Percentiles rank a stretch among this genome's conserved stretches.
These are phyloP conservation scores for Botrytis paeoniae DNA, from an alignment of 2,329 filamentous ascomycete species.

Conservation along the genomic window DNA sequence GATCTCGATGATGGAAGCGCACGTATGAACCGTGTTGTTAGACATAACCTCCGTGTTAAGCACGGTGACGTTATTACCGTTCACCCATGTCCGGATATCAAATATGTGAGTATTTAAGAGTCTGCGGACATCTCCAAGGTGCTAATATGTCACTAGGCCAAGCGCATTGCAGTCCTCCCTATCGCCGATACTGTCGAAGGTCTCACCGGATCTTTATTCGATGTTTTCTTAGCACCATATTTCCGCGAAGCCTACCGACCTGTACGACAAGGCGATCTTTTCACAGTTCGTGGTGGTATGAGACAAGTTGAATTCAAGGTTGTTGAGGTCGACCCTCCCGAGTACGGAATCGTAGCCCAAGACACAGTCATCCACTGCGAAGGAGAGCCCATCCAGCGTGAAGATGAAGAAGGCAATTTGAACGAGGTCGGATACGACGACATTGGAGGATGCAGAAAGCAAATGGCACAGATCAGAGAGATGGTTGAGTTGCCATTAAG, in stretches of 20 bases:
- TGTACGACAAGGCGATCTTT: slow-evolving; percentile 94
- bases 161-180: slow-evolving; percentile 96
- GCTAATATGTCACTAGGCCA: slow-evolving; percentile 62
- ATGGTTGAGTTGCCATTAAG: slow-evolving; percentile 95
- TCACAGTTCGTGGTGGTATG: slow-evolving; percentile 97
- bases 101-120: slow-evolving; percentile 75
- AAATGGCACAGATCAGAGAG: slow-evolving; percentile 99
- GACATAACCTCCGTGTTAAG: slow-evolving; percentile 98
- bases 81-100: slow-evolving; percentile 97
- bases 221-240: slow-evolving; percentile 98
- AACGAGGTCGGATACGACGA: slow-evolving; percentile 99
- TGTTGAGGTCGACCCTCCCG: slow-evolving; percentile 95
- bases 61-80: slow-evolving; percentile 97
- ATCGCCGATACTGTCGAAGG: slow-evolving; percentile 98
- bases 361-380: slow-evolving; percentile 99
- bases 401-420: slow-evolving; percentile 98
- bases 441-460: slow-evolving; percentile 98
- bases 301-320: slow-evolving; percentile 99
- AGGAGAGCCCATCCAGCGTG: slow-evolving; percentile 92
- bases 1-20: slow-evolving; percentile 96
- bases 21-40: slow-evolving; percentile 96
- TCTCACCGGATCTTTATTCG: slow-evolving; percentile 94
- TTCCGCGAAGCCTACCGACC: slow-evolving; percentile 99
- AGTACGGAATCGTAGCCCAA: slow-evolving; percentile 98
- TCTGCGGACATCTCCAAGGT: neutral